Conservation (phyloP, 352 stramenopile genomes). For the Pythium aphanidermatum region DNA sequence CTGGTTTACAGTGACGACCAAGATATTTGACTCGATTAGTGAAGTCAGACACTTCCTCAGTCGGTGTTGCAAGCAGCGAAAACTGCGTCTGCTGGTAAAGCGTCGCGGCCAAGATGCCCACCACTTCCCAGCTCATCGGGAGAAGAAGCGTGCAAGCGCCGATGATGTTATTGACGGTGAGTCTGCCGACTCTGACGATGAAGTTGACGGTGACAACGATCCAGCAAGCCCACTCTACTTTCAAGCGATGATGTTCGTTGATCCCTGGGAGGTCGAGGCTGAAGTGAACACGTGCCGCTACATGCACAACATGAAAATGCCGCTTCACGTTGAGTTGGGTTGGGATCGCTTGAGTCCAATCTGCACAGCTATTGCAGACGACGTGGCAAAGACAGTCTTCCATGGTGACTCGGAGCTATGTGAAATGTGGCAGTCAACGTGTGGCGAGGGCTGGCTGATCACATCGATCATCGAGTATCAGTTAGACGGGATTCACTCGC, state of each 20-base stretch:
- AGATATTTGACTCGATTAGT: conserved; percentile 34
- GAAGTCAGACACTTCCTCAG: conserved; percentile 50
- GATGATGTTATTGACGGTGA: conserved; percentile 12
- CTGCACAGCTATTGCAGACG: conserved; percentile 54
- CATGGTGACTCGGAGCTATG: conserved; percentile 41
- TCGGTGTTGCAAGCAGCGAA: conserved; percentile 70
- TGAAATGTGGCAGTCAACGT: conserved; percentile 65
- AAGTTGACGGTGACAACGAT: conserved; percentile 11
- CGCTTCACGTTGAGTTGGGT: conserved; percentile 62
- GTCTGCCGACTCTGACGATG: conserved; percentile 11
- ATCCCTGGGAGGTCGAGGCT: conserved; percentile 78
- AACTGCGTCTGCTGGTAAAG: conserved; percentile 58
- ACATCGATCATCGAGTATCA: conserved; percentile 76
- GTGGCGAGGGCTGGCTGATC: conserved; percentile 75
- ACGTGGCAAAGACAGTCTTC: conserved; percentile 55
- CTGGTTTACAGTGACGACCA: conserved; percentile 39
- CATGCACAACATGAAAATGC: conserved; percentile 42
- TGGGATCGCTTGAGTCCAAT: conserved; percentile 70
- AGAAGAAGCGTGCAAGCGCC: conserved; percentile 6
- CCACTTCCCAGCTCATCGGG: conserved; percentile 28
- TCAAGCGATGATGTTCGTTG: conserved; percentile 79
- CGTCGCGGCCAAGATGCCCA: conserved; percentile 46
- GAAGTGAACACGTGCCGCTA: conserved; percentile 50
- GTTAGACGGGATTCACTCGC: conserved; percentile 59
- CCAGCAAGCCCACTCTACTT: conserved; percentile 2